Percentiles rank a stretch among this genome's conserved stretches.
These are phyloP conservation scores for Plectranthus barbatus DNA, from an alignment of 257 asterid genomes.

Conservation along the genomic window DNA sequence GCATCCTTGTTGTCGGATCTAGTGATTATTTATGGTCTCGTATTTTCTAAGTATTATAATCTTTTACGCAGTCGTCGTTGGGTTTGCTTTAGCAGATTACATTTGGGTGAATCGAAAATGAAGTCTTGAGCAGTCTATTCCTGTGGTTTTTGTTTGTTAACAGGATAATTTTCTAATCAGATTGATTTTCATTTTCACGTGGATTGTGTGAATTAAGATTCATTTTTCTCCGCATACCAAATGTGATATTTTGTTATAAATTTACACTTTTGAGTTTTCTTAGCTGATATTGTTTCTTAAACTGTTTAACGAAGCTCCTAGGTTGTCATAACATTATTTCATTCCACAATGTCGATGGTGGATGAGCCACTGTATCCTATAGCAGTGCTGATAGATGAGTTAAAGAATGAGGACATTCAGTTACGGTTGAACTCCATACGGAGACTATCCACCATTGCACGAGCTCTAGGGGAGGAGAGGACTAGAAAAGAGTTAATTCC, in stretches of 20 bases:
- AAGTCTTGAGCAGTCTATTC: neutral
- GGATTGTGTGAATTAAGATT: constrained; percentile 3
- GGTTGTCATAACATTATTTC: neutral
- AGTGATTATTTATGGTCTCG: neutral
- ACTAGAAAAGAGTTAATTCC: constrained; percentile 87
- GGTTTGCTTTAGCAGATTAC: neutral
- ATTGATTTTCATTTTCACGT: neutral
- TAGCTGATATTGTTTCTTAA: constrained; percentile 1
- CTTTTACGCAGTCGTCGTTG: neutral
- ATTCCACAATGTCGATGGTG: constrained; percentile 62
- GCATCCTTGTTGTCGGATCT: constrained; percentile 14
- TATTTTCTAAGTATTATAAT: neutral
- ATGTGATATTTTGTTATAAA: neutral
- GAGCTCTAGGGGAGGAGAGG: constrained; percentile 95
- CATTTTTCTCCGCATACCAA: neutral
- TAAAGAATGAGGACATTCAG: constrained; percentile 89
- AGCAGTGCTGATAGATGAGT: constrained; percentile 88
- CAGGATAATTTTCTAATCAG: neutral
- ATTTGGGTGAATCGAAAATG: neutral
- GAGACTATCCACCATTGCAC: constrained; percentile 85
- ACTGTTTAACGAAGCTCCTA: constrained; percentile 4
- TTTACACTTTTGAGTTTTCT: neutral
- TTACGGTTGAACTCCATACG: constrained; percentile 77
- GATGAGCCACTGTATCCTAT: constrained; percentile 94
- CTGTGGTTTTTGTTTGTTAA: neutral